A percentile compares a stretch with the other conserved stretches of the same genome.
phyloP scores from a whole-genome alignment of 1,139 yeast species.

The Nakaseomyces bracarensis region DNA sequence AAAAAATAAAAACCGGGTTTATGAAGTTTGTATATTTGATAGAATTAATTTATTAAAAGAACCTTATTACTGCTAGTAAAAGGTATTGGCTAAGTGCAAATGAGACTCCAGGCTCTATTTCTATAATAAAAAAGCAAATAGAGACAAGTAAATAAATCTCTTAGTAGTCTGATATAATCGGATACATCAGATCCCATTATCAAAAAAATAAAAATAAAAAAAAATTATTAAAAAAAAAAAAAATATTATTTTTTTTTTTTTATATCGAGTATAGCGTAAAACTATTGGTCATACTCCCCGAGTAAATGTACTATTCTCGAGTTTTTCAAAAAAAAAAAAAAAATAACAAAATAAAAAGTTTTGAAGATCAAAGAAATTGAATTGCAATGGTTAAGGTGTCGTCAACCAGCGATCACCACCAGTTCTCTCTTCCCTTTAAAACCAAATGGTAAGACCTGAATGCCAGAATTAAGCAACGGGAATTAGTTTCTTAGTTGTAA shows the following conservation, averaged over 20 bases:
- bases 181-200: not conserved
- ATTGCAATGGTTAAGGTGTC: not conserved
- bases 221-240: not conserved
- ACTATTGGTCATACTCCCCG: no score
- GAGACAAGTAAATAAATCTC: not conserved
- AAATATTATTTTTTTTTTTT: not conserved
- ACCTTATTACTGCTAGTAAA: no score
- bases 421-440: not conserved
- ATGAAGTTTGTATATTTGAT: not conserved
- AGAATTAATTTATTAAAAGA: not conserved
- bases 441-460: no score
- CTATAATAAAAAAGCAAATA: slow-evolving; percentile 1
- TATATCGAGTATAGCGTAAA: no score
- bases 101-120: not conserved
- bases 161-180: not conserved
- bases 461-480: no score
- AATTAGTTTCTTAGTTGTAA: not conserved
- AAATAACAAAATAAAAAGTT: not conserved
- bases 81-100: slow-evolving; percentile 1
- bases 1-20: not conserved
- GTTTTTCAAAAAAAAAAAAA: no score
- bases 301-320: no score
- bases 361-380: slow-evolving; percentile 2
- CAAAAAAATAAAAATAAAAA: not conserved
- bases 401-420: slow-evolving; percentile 5